phyloP scores from a whole-genome alignment of 140 eudicot genomes.

The Stevia rebaudiana region DNA sequence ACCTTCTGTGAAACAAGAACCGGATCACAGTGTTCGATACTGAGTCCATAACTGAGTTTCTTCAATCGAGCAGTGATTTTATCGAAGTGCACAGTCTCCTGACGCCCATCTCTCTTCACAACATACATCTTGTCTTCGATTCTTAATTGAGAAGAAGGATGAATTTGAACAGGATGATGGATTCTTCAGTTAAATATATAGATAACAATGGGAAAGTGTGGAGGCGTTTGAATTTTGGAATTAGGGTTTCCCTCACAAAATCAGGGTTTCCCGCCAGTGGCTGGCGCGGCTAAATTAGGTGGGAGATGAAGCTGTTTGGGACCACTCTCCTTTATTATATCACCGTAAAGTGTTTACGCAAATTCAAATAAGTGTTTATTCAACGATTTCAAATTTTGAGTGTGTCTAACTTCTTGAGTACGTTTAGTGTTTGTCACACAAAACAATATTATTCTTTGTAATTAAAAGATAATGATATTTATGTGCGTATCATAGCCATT shows the following conservation, averaged over 20 bases:
- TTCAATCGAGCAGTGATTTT: constrained; percentile 88
- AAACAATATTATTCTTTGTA: too few relatives aligned
- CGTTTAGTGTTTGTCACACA: too few relatives aligned
- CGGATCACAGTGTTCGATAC: constrained; percentile 75
- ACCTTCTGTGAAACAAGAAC: constrained; percentile 82
- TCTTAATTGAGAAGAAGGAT: not conserved
- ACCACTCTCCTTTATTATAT: constrained; percentile 4
- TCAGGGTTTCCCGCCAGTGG: constrained; percentile 31
- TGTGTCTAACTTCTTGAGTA: too few relatives aligned
- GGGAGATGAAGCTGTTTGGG: constrained; percentile 10
- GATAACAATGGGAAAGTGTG: constrained; percentile 12
- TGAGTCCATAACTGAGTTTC: constrained; percentile 84
- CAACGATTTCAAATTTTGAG: too few relatives aligned
- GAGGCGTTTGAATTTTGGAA: constrained; percentile 31
- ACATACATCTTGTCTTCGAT: constrained; percentile 34
- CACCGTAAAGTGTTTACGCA: not conserved
- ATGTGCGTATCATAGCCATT: too few relatives aligned
- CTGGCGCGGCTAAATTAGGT: constrained; percentile 25
- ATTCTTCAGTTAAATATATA: not conserved
- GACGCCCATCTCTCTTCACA: constrained; percentile 48
- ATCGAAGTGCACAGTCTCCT: constrained; percentile 87
- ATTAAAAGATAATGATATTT: too few relatives aligned
- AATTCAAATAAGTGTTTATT: too few relatives aligned
- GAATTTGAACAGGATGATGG: constrained; percentile 3
- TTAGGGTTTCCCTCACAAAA: constrained; percentile 31